Conservation (phyloP, 139 green algal genomes). For the Tetradesmus obliquus region DNA sequence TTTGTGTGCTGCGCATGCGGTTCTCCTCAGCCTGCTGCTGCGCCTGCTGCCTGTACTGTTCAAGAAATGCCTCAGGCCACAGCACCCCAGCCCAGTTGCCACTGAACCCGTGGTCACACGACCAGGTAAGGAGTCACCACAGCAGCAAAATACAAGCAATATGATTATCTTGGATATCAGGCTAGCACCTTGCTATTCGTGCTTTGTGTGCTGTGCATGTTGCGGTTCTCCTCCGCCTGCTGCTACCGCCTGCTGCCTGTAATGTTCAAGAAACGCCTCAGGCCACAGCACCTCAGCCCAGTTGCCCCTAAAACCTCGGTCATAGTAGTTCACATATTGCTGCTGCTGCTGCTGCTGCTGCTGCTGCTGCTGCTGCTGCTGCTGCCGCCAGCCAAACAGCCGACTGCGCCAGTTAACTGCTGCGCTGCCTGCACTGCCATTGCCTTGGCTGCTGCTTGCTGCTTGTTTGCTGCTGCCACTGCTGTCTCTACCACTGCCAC, state of each 20-base stretch:
- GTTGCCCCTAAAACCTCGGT: slow-evolving; percentile 46
- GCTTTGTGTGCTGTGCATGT: neutral
- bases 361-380: neutral
- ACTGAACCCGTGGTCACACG: no score
- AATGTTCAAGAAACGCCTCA: slow-evolving; percentile 1
- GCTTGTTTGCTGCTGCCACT: slow-evolving; percentile 4
- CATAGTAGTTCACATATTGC: slow-evolving; percentile 39
- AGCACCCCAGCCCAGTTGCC: no score
- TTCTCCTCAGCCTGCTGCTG: neutral
- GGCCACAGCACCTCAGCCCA: slow-evolving; percentile 46
- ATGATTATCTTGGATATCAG: no score
- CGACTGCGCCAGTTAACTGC: neutral
- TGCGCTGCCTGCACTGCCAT: neutral
- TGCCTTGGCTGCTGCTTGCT: neutral
- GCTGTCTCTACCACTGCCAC: neutral
- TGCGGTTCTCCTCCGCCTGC: neutral
- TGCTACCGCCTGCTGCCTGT: slow-evolving; percentile 8
- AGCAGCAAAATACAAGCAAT: no score
- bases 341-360: neutral
- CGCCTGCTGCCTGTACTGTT: neutral
- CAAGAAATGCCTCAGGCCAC: neutral
- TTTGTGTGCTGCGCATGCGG: neutral
- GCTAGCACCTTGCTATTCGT: neutral
- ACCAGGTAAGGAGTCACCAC: no score
- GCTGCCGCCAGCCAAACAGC: neutral